phyloP scores from a whole-genome alignment of 2,329 filamentous ascomycete genomes.

The Ascosphaera aggregata region DNA sequence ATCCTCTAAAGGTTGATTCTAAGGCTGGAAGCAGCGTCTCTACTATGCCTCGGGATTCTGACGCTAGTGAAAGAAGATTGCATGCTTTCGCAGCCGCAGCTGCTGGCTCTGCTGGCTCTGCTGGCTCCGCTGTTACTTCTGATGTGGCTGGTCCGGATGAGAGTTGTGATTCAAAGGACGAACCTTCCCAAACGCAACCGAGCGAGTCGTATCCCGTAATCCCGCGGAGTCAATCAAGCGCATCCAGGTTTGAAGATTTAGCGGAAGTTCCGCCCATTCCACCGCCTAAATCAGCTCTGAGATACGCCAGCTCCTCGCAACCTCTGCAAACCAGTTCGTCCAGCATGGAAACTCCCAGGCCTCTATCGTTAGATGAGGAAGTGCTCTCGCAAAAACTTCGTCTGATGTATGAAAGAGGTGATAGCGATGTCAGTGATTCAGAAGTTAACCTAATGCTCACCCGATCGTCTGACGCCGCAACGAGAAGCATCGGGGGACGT shows the following conservation, averaged over 20 bases:
- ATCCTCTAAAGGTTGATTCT: not conserved
- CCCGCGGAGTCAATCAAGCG: slow-evolving; percentile 4
- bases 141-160: not conserved
- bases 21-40: not conserved
- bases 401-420: slow-evolving; percentile 38
- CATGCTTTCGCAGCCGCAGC: slow-evolving; percentile 3
- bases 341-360: slow-evolving; percentile 18
- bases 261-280: slow-evolving; percentile 6
- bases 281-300: slow-evolving; percentile 9
- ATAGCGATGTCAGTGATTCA: slow-evolving; percentile 27
- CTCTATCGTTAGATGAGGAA: slow-evolving; percentile 40
- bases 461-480: not conserved
- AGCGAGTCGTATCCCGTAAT: not conserved
- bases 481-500: no score
- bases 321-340: slow-evolving; percentile 16
- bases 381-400: slow-evolving; percentile 37
- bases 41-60: not conserved
- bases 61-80: not conserved
- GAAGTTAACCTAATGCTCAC: slow-evolving; percentile 17
- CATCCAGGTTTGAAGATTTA: slow-evolving; percentile 5
- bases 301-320: slow-evolving; percentile 13
- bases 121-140: not conserved
- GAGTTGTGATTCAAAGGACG: not conserved
- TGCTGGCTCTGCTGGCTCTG: slow-evolving; percentile 1
- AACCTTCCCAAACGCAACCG: not conserved